Evolutionary conservation across 1,139 yeast species (phyloP), one percentile per base, ranked within the genome.

Genomic region (Suhomyces yuchorum): DNA sequence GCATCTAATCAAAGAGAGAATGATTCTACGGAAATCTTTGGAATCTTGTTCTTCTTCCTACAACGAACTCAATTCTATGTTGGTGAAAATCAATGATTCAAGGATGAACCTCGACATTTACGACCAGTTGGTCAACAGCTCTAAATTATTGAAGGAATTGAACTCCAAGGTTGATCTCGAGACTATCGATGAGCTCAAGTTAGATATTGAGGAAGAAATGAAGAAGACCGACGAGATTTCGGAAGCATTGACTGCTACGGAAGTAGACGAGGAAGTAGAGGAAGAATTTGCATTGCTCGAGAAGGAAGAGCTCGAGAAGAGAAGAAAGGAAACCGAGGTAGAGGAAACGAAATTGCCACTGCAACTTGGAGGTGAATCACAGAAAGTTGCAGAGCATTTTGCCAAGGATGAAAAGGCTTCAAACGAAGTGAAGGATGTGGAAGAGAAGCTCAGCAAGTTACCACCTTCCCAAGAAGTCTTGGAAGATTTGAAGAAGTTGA

Each of bases 51-150:
- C 66, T 1, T 52, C 52, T 3, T 62, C 75, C 2, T 62, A 66
- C n/a, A 62, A 60, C 34, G 78, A 78, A 44, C 58, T 82, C 22
- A 60, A 59, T 15, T 58, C 66, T 2, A 63, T 81, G 0, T 56
- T 78, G 32, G 56, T 61, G 37, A 78, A 78, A 52, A 72, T 82
- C 38, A 74, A 80, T 54, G 77, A 78, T 47, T 76, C 84, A 1
- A 65, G 70, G 12, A 65, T 76, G 2, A 81, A 80, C 53, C 59
- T 66, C 4, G 60, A 67, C 15, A 55, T 79, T 4, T 60, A 71
- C 32, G 63, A 65, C n/a, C 71, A 74, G 6, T 56, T 80, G 42
- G 58, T 63, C 14, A 61, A 61, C 3, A 73, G 81, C 7, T 60
- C 75, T 1, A 55, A 56, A 53, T 70, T 55, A 36, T 72, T 64